phyloP scores from a whole-genome alignment of 768 basidiomycete genomes.

The Boletus rubescentipes region DNA sequence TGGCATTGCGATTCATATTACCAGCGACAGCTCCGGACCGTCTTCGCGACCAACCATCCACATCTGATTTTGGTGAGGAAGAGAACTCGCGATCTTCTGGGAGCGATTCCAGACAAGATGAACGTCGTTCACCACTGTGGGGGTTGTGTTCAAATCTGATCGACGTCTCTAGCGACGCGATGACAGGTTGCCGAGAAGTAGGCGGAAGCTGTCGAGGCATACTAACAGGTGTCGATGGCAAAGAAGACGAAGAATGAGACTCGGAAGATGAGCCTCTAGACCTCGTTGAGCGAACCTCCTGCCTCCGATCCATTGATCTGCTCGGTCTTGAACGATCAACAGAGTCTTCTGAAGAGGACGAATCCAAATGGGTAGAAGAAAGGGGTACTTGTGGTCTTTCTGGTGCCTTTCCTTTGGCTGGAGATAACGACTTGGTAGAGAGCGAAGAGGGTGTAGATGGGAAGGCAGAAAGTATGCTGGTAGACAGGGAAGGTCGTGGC shows the following conservation, averaged over 20 bases:
- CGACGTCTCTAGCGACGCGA: constrained; percentile 24
- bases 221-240: constrained; percentile 22
- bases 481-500: constrained; percentile 46
- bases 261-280: constrained; percentile 26
- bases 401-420: constrained; percentile 14
- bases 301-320: constrained; percentile 3
- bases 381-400: background rate
- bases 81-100: constrained; percentile 51
- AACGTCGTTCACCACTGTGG: constrained; percentile 16
- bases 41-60: constrained; percentile 14
- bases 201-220: constrained; percentile 17
- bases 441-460: constrained; percentile 34
- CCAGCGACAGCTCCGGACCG: constrained; percentile 16
- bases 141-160: constrained; percentile 33
- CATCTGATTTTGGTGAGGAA: constrained; percentile 15
- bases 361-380: constrained; percentile 18
- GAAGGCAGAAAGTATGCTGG: constrained; percentile 59
- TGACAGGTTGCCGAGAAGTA: constrained; percentile 18
- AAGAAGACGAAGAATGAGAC: constrained; percentile 28
- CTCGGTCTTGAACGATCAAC: constrained; percentile 3
- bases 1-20: constrained; percentile 15
- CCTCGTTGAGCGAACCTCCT: constrained; percentile 3
- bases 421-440: constrained; percentile 6
- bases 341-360: constrained; percentile 27
- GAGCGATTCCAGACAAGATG: constrained; percentile 42